These are phyloP conservation scores for Plasmodium malariae DNA, from an alignment of 169 alveolate species.

Conservation along the genomic window DNA sequence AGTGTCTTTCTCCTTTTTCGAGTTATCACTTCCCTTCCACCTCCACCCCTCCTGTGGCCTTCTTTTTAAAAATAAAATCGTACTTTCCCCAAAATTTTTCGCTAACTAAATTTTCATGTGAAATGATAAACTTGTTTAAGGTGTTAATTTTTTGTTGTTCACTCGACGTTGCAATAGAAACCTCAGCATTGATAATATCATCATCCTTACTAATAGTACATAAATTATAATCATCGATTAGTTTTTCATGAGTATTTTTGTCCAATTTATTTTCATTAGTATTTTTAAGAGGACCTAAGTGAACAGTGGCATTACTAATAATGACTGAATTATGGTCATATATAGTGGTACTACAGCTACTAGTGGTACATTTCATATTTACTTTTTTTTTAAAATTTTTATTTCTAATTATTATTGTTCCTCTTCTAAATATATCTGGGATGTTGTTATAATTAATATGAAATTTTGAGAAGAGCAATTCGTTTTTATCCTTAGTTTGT, in stretches of 20 bases:
- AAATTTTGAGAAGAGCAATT: conserved; percentile 90
- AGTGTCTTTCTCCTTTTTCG: no score
- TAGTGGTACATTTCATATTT: no score
- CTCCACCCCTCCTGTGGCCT: no score
- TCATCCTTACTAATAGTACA: background rate
- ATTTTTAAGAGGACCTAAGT: no score
- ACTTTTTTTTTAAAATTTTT: conserved; percentile 1
- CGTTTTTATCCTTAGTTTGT: conserved; percentile 91
- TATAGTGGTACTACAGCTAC: background rate
- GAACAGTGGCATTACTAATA: no score
- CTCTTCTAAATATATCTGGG: conserved; percentile 81
- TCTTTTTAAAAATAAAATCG: conserved; percentile 7
- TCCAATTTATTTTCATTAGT: background rate
- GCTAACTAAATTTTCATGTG: conserved; percentile 61
- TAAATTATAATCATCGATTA: background rate
- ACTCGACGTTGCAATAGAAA: background rate
- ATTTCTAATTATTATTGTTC: conserved; percentile 33
- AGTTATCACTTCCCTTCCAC: no score
- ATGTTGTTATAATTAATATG: conserved; percentile 92
- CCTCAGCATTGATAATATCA: background rate
- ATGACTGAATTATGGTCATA: no score
- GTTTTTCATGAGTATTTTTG: background rate
- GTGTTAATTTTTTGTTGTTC: background rate
- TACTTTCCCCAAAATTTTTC: conserved; percentile 65
- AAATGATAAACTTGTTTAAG: background rate